phyloP scores from a whole-genome alignment of 176 grass and related monocot species.

The Oryza meyeriana region DNA sequence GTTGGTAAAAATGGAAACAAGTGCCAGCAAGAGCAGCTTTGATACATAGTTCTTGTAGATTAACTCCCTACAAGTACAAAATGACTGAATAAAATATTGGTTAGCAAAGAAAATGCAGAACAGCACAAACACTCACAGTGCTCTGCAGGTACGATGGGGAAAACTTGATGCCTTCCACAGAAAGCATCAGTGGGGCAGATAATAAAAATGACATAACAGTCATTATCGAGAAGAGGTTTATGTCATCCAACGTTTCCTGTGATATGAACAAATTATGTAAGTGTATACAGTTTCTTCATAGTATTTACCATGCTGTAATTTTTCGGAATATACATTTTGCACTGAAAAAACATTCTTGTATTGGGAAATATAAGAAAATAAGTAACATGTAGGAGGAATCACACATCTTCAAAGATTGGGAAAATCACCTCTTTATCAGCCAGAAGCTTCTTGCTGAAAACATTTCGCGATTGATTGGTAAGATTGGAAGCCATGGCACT shows the following conservation, averaged over 20 bases:
- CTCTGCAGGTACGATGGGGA: slow-evolving; percentile 69
- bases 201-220: slow-evolving; percentile 91
- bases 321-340: not conserved
- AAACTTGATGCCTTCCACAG: slow-evolving; percentile 75
- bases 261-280: slow-evolving; percentile 13
- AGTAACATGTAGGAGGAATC: not conserved
- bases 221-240: slow-evolving; percentile 95
- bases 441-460: slow-evolving; percentile 88
- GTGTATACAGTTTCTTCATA: not conserved
- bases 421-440: slow-evolving; percentile 66
- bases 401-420: not conserved
- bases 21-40: slow-evolving; percentile 63
- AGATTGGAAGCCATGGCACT: slow-evolving; percentile 95
- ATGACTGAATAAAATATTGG: not conserved
- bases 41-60: slow-evolving; percentile 64
- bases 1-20: slow-evolving; percentile 96
- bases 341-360: not conserved
- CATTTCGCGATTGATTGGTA: slow-evolving; percentile 87
- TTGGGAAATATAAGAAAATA: no score
- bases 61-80: slow-evolving; percentile 58
- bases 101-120: slow-evolving; percentile 1
- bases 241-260: slow-evolving; percentile 79
- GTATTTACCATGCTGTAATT: not conserved
- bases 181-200: slow-evolving; percentile 60
- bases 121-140: slow-evolving; percentile 49